Percentiles rank a stretch among this genome's conserved stretches.
phyloP scores from a whole-genome alignment of 139 green algal genomes.

The Ulvella scutata region DNA sequence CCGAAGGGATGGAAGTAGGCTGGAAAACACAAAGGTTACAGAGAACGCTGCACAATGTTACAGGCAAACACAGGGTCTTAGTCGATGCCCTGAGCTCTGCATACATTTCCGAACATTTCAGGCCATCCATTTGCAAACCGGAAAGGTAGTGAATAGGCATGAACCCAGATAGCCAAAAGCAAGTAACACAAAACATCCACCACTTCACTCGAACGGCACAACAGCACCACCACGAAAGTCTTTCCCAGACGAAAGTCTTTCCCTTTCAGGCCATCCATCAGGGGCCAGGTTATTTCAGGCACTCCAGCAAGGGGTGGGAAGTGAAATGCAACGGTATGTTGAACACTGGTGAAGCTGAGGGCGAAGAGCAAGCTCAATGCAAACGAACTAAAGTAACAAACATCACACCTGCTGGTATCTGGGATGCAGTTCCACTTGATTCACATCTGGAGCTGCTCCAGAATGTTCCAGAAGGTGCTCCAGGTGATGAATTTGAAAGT shows the following conservation, averaged over 20 bases:
- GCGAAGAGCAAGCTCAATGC: neutral
- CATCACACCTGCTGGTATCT: neutral
- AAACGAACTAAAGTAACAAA: neutral
- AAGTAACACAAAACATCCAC: neutral
- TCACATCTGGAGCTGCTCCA: conserved; percentile 25
- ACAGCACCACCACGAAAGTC: neutral
- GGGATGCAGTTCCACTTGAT: conserved; percentile 20
- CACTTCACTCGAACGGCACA: neutral
- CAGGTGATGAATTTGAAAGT: conserved; percentile 39
- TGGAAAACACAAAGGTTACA: too few relatives aligned
- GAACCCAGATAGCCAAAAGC: too few relatives aligned
- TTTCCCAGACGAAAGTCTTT: neutral
- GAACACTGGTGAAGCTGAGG: neutral
- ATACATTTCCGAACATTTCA: too few relatives aligned
- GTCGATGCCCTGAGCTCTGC: too few relatives aligned
- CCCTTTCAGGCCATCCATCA: neutral
- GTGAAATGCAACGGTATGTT: neutral
- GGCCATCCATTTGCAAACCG: too few relatives aligned
- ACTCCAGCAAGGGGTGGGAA: neutral
- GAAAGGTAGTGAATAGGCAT: too few relatives aligned
- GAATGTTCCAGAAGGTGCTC: conserved; percentile 22
- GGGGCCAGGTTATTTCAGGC: neutral
- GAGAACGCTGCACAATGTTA: too few relatives aligned
- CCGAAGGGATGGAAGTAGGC: too few relatives aligned
- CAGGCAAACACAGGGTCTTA: too few relatives aligned